Percentiles rank a stretch among this genome's conserved stretches.
Evolutionary conservation across 441 rosid species (phyloP).

Genomic region (Populus tomentosa): DNA sequence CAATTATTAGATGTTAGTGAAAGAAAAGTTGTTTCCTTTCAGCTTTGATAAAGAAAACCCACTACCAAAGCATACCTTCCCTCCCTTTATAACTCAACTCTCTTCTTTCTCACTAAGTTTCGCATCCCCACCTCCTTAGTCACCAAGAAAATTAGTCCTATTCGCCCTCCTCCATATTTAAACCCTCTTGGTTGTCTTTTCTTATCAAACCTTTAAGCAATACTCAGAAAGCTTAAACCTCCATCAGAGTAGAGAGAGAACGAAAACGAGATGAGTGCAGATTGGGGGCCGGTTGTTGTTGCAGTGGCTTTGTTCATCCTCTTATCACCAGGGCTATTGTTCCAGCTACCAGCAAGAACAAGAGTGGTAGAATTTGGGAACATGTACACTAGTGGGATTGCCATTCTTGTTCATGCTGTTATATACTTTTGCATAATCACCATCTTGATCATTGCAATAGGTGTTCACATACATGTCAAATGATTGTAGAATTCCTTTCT

Average conservation of each 20-base stretch:
- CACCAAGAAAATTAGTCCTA: conserved; percentile 38
- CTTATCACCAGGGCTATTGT: conserved; percentile 76
- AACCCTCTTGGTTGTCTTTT: background rate
- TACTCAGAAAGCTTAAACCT: background rate
- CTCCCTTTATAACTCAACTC: conserved; percentile 27
- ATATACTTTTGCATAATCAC: conserved; percentile 73
- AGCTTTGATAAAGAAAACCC: conserved; percentile 39
- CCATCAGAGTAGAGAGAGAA: background rate
- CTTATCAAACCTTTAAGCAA: background rate
- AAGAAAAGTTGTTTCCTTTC: conserved; percentile 11
- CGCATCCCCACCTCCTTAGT: conserved; percentile 45
- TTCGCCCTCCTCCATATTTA: conserved; percentile 19
- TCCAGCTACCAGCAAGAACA: conserved; percentile 72
- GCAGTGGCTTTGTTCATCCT: conserved; percentile 71
- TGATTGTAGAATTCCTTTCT: conserved; percentile 2
- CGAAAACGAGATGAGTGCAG: conserved; percentile 47
- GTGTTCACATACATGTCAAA: conserved; percentile 61
- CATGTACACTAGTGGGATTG: conserved; percentile 83
- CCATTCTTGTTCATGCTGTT: conserved; percentile 77
- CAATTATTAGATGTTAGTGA: conserved; percentile 21
- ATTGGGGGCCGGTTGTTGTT: conserved; percentile 81
- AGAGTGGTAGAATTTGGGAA: conserved; percentile 90
- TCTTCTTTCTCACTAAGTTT: conserved; percentile 41
- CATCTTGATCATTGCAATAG: conserved; percentile 70
- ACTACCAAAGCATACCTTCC: conserved; percentile 39